Conservation (phyloP, 2,329 filamentous ascomycete genomes). For the Aspergillus ochraceoroseus region DNA sequence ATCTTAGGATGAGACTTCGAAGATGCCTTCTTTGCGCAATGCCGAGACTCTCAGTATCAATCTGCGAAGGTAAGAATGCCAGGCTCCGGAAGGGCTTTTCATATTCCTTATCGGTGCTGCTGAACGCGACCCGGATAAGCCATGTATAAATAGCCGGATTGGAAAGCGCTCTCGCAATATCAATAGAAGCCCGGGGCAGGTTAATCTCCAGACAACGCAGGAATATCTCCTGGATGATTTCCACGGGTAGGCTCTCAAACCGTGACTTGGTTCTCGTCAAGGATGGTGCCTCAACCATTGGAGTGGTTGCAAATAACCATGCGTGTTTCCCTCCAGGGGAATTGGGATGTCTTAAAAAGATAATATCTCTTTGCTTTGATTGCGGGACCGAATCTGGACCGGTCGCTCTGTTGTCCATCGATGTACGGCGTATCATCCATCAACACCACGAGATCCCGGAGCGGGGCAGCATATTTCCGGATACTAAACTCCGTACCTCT, state of each 20-base stretch:
- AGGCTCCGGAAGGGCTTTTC: slow-evolving; percentile 33
- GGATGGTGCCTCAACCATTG: slow-evolving; percentile 8
- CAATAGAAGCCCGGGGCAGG: slow-evolving; percentile 42
- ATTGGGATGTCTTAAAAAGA: too few relatives aligned
- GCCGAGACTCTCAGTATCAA: slow-evolving; percentile 32
- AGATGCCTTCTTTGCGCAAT: slow-evolving; percentile 29
- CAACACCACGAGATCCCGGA: too few relatives aligned
- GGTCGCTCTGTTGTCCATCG: too few relatives aligned
- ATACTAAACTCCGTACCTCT: too few relatives aligned
- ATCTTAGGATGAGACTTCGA: slow-evolving; percentile 36
- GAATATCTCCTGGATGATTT: slow-evolving; percentile 51
- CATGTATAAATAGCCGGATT: slow-evolving; percentile 41
- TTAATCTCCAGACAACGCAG: slow-evolving; percentile 47
- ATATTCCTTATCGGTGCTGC: slow-evolving; percentile 33
- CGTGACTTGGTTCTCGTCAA: slow-evolving; percentile 7
- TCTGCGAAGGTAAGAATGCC: slow-evolving; percentile 38
- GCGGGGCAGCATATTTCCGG: too few relatives aligned
- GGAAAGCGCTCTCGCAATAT: slow-evolving; percentile 41
- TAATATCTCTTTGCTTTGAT: too few relatives aligned
- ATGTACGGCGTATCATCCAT: too few relatives aligned
- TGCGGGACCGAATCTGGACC: too few relatives aligned
- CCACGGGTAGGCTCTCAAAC: slow-evolving; percentile 46
- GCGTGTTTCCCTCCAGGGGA: too few relatives aligned
- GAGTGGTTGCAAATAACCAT: too few relatives aligned
- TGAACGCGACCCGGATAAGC: slow-evolving; percentile 43